Percentiles rank a stretch among this genome's conserved stretches.
Evolutionary conservation across 2,329 filamentous ascomycete genomes (phyloP).

Genomic region (Drechslera avenae): DNA sequence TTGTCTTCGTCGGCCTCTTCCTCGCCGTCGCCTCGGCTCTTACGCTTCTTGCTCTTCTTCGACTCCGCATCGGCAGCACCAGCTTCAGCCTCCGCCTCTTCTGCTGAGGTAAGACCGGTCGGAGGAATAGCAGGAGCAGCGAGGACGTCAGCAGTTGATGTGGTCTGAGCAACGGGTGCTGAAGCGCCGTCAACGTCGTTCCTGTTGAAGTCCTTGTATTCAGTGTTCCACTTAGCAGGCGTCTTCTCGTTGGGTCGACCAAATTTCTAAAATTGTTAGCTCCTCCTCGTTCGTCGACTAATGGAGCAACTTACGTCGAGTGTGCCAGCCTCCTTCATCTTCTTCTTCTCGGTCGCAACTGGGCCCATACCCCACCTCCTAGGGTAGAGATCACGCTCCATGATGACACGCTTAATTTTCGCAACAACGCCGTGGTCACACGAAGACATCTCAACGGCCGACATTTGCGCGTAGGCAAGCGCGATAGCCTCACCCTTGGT

Average conservation of each 20-base stretch:
- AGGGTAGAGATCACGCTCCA: conserved; percentile 98
- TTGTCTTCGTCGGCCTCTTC: conserved; percentile 54
- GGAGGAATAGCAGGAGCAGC: conserved; percentile 45
- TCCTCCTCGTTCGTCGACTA: not conserved
- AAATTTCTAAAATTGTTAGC: conserved; percentile 69
- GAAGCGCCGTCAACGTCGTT: conserved; percentile 28
- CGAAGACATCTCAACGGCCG: conserved; percentile 92
- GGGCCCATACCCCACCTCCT: conserved; percentile 95
- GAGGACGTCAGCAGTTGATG: conserved; percentile 43
- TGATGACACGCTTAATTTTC: conserved; percentile 99
- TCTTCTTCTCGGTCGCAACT: conserved; percentile 96
- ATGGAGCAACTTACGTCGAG: conserved; percentile 69
- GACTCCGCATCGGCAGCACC: conserved; percentile 11
- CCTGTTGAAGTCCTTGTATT: conserved; percentile 79
- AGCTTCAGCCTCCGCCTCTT: conserved; percentile 47
- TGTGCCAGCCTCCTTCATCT: conserved; percentile 97
- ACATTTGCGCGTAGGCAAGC: conserved; percentile 96
- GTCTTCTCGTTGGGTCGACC: conserved; percentile 91
- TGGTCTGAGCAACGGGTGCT: conserved; percentile 39
- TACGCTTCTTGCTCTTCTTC: conserved; percentile 52
- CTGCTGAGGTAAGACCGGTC: conserved; percentile 30
- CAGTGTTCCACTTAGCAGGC: conserved; percentile 87
- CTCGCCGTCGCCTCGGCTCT: conserved; percentile 55
- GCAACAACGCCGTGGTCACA: conserved; percentile 98
- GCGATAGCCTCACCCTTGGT: conserved; percentile 99